Evolutionary conservation across 2,329 filamentous ascomycete genomes (phyloP).

Genomic region (Leptosphaerulina australis): DNA sequence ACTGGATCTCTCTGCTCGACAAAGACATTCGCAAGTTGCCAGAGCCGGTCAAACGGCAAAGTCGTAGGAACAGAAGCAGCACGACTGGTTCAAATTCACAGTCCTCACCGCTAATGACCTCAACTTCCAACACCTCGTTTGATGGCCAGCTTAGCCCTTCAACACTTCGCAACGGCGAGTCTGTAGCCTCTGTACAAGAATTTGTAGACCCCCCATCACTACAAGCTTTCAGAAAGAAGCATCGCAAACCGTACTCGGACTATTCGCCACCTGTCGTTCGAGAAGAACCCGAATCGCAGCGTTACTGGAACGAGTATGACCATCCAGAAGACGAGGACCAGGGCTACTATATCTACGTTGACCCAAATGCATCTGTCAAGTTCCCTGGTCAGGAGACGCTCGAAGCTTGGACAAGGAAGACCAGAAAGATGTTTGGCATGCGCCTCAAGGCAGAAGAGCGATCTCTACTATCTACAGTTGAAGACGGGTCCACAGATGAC

Average conservation of each 20-base stretch:
- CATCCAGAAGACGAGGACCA: conserved; percentile 69
- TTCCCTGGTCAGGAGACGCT: conserved; percentile 70
- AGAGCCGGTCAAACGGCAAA: conserved; percentile 40
- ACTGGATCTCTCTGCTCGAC: conserved; percentile 50
- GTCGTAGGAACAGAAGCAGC: conserved; percentile 35
- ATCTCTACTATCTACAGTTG: conserved; percentile 41
- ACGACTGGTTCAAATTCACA: conserved; percentile 29
- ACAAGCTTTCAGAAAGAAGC: conserved; percentile 53
- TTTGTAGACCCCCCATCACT: conserved; percentile 49
- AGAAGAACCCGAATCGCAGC: conserved; percentile 24
- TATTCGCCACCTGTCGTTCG: conserved; percentile 29
- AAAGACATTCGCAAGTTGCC: conserved; percentile 62
- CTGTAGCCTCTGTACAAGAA: conserved; percentile 43
- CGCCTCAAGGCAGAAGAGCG: conserved; percentile 28
- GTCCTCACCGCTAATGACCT: conserved; percentile 41
- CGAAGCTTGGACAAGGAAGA: conserved; percentile 46
- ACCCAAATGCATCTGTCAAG: conserved; percentile 66
- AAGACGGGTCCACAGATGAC: conserved; percentile 57
- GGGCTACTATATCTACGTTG: conserved; percentile 74
- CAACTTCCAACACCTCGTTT: conserved; percentile 48
- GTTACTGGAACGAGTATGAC: conserved; percentile 89
- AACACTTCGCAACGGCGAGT: conserved; percentile 38
- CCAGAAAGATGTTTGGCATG: conserved; percentile 35
- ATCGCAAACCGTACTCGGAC: conserved; percentile 40
- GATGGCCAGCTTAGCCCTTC: conserved; percentile 44